A percentile compares a stretch with the other conserved stretches of the same genome.
phyloP scores from a whole-genome alignment of 169 alveolate genomes.

The Cyclospora cayetanensis region DNA sequence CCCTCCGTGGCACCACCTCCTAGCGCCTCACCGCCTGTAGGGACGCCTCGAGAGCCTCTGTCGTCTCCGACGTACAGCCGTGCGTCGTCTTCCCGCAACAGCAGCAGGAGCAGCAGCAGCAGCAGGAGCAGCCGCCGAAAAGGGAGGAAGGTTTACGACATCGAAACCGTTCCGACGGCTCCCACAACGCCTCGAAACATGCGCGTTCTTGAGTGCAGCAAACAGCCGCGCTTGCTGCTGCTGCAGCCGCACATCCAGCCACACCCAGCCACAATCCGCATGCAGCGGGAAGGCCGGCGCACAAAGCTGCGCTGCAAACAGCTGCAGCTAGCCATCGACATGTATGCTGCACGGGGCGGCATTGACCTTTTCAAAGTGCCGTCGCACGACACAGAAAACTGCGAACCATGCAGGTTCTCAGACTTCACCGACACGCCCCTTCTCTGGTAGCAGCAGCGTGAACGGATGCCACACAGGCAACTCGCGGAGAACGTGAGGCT shows the following conservation, averaged over 20 bases:
- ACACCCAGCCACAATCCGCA: constrained; percentile 15
- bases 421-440: background rate
- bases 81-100: too few species aligned
- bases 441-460: constrained; percentile 8
- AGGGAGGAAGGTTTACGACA: background rate
- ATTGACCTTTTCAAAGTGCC: background rate
- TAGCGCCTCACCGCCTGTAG: too few species aligned
- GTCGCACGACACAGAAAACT: background rate
- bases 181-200: background rate
- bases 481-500: too few species aligned
- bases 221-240: constrained; percentile 33
- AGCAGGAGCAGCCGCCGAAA: background rate
- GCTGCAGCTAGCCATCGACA: constrained; percentile 27
- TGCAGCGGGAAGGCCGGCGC: background rate
- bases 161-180: background rate
- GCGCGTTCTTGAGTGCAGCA: background rate
- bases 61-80: too few species aligned
- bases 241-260: constrained; percentile 1
- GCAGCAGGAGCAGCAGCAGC: background rate
- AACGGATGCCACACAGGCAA: too few species aligned
- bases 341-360: background rate
- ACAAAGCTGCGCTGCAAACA: background rate
- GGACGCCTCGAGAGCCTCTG: too few species aligned
- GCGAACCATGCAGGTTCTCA: background rate
- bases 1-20: too few species aligned